Evolutionary conservation across 139 green algal genomes (phyloP).

Genomic region (Chlorella sorokiniana): DNA sequence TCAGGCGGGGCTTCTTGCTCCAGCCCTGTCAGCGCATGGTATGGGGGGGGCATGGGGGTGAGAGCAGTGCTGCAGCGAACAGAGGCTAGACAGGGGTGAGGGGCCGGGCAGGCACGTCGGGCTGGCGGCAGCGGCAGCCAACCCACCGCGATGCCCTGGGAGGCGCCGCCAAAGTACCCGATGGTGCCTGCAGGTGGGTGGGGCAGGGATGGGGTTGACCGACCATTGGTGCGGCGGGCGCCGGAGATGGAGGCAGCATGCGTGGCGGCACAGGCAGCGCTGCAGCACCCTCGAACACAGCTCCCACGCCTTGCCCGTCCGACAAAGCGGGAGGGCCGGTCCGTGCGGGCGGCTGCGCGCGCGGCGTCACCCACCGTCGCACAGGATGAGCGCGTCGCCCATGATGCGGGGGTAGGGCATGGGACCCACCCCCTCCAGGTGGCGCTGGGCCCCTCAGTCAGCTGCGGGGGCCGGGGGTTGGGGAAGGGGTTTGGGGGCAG

Average conservation of each 20-base stretch:
- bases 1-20: background rate
- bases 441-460: background rate
- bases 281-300: background rate
- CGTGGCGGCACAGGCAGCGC: background rate
- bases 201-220: background rate
- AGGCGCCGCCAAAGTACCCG: background rate
- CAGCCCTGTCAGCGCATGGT: background rate
- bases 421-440: background rate
- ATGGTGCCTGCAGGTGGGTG: background rate
- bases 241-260: background rate
- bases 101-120: background rate
- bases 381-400: background rate
- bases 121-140: background rate
- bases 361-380: background rate
- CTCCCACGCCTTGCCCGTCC: background rate
- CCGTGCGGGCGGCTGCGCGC: background rate
- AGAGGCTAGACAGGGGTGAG: too few relatives aligned
- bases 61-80: too few relatives aligned
- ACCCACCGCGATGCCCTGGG: background rate
- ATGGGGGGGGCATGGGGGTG: background rate
- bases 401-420: slow-evolving; percentile 5
- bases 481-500: too few relatives aligned
- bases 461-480: background rate
- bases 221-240: too few relatives aligned
- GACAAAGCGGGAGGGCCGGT: background rate